Percentiles rank a stretch among this genome's conserved stretches.
Conservation (phyloP, 192 early-diverging fungal genomes). For the Linnemannia zychae region DNA sequence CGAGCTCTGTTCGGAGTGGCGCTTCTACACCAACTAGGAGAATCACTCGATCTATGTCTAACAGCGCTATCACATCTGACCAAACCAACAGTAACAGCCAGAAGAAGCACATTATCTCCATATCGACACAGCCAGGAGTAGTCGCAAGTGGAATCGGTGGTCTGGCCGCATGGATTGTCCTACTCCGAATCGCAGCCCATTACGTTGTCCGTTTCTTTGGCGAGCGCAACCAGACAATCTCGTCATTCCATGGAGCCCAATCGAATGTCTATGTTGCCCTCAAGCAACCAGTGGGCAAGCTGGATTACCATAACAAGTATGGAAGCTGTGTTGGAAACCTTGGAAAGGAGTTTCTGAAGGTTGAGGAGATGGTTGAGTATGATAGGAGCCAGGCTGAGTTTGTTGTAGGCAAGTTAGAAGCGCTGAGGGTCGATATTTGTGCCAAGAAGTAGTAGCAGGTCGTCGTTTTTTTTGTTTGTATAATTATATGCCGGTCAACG, state of each 20-base stretch:
- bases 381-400: constrained; percentile 17
- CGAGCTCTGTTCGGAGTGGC: not conserved
- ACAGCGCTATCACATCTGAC: not conserved
- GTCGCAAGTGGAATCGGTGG: constrained; percentile 65
- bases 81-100: not conserved
- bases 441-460: not conserved
- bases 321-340: constrained; percentile 23
- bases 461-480: no score
- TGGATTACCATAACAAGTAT: constrained; percentile 51
- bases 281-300: constrained; percentile 19
- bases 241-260: constrained; percentile 60
- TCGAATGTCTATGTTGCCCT: constrained; percentile 64
- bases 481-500: no score
- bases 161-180: constrained; percentile 56
- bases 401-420: constrained; percentile 33
- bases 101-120: constrained; percentile 55
- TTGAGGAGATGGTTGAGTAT: constrained; percentile 43
- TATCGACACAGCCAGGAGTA: constrained; percentile 68
- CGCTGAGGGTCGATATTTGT: not conserved
- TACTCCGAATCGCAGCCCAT: constrained; percentile 29
- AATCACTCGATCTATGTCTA: constrained; percentile 30
- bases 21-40: not conserved
- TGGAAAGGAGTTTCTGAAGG: constrained; percentile 35
- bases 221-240: constrained; percentile 61
- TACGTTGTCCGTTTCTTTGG: constrained; percentile 57